Evolutionary conservation across 352 stramenopile genomes (phyloP).

Genomic region (Phytophthora podocarpi): DNA sequence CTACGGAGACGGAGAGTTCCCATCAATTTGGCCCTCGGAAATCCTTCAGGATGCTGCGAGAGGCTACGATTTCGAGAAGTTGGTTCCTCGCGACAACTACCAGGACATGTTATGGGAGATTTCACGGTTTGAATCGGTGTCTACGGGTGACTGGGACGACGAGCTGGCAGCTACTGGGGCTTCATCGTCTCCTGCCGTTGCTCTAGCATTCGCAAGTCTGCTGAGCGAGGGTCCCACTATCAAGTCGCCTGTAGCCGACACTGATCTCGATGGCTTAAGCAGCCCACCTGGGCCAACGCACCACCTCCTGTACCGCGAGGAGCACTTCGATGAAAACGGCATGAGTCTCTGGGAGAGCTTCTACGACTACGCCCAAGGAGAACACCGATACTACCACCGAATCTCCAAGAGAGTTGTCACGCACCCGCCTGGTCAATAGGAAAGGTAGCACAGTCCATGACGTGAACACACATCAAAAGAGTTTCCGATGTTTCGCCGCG

Average conservation of each 20-base stretch:
- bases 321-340: conserved; percentile 58
- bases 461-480: too few species aligned
- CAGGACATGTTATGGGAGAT: conserved; percentile 73
- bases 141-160: conserved; percentile 40
- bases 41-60: conserved; percentile 76
- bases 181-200: conserved; percentile 17
- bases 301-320: conserved; percentile 39
- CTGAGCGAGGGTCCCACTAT: conserved; percentile 3
- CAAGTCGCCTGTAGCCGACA: conserved; percentile 10
- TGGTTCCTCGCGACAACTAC: conserved; percentile 63
- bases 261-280: conserved; percentile 5
- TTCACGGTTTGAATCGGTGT: conserved; percentile 56
- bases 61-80: conserved; percentile 69
- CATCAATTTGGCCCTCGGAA: conserved; percentile 90
- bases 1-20: conserved; percentile 91
- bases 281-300: neutral
- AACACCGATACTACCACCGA: conserved; percentile 72
- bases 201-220: conserved; percentile 24
- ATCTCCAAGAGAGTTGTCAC: conserved; percentile 66
- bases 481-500: neutral
- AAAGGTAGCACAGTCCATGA: neutral
- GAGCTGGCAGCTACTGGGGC: neutral
- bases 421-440: conserved; percentile 10
- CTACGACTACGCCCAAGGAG: conserved; percentile 60
- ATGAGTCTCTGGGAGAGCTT: conserved; percentile 70